A percentile compares a stretch with the other conserved stretches of the same genome.
phyloP scores from a whole-genome alignment of 1,284 basidiomycete species.

The Ganoderma leucocontextum region DNA sequence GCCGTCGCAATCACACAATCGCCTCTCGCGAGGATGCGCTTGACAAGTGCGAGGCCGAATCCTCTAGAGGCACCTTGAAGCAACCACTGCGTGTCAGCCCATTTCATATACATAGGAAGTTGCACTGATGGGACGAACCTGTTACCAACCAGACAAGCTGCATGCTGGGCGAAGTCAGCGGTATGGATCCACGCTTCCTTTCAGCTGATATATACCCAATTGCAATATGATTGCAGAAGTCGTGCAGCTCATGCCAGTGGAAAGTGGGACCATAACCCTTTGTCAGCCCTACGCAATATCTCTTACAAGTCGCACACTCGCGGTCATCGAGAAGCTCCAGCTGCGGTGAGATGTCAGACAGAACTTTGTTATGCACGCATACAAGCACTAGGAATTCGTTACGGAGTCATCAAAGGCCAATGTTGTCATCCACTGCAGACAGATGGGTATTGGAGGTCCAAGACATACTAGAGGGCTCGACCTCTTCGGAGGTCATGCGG shows the following conservation, averaged over 20 bases:
- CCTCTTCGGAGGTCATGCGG: no score
- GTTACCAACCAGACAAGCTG: constrained; percentile 39
- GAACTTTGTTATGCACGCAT: neutral
- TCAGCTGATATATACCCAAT: neutral
- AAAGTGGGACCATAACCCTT: neutral
- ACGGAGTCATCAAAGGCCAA: no score
- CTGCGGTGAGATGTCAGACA: neutral
- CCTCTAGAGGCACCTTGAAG: constrained; percentile 33
- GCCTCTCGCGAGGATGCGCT: constrained; percentile 40
- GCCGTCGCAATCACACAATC: constrained; percentile 42
- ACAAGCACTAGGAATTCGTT: no score
- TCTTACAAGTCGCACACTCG: neutral
- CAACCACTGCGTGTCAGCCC: neutral
- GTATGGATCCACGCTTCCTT: neutral
- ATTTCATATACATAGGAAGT: neutral
- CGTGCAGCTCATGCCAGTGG: neutral
- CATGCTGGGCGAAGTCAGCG: neutral
- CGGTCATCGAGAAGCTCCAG: neutral
- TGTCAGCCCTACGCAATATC: neutral
- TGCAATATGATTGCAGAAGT: neutral
- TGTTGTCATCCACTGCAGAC: no score
- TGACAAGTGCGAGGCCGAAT: constrained; percentile 45
- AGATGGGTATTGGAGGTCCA: no score
- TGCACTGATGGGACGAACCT: constrained; percentile 21
- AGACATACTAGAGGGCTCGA: no score